phyloP scores from a whole-genome alignment of 371 early-diverging fungal genomes.

The Rhizopus sp. region DNA sequence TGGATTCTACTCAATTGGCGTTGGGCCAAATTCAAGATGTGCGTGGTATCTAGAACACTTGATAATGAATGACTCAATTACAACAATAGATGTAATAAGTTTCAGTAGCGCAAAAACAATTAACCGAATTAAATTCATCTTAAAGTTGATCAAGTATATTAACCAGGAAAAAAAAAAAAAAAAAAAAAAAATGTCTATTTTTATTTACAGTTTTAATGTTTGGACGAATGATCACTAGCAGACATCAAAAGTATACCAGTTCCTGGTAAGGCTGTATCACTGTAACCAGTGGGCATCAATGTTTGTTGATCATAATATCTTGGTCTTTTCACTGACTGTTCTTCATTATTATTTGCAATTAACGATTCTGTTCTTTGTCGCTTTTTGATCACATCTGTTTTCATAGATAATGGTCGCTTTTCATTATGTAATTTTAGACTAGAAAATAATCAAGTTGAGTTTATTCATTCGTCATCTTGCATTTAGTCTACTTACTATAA shows the following conservation, averaged over 20 bases:
- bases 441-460: not conserved
- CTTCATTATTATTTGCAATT: not conserved
- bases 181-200: too few relatives aligned
- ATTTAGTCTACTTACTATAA: conserved; percentile 70
- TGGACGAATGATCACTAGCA: too few relatives aligned
- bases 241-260: conserved; percentile 32
- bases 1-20: too few relatives aligned
- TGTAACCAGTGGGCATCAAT: conserved; percentile 3
- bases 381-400: conserved; percentile 83
- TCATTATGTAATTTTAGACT: conserved; percentile 70
- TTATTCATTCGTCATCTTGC: not conserved
- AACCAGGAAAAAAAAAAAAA: too few relatives aligned
- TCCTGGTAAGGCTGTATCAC: conserved; percentile 19
- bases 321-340: conserved; percentile 18
- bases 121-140: too few relatives aligned
- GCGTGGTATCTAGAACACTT: too few relatives aligned
- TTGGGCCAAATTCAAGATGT: too few relatives aligned
- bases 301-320: conserved; percentile 21
- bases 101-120: too few relatives aligned
- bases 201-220: too few relatives aligned
- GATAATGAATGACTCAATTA: too few relatives aligned
- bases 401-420: conserved; percentile 79
- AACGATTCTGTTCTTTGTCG: conserved; percentile 69
- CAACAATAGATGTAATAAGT: too few relatives aligned
- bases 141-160: too few relatives aligned